A percentile compares a stretch with the other conserved stretches of the same genome.
Evolutionary conservation across 495 filamentous ascomycete genomes (phyloP).

Genomic region (Podospora conica): DNA sequence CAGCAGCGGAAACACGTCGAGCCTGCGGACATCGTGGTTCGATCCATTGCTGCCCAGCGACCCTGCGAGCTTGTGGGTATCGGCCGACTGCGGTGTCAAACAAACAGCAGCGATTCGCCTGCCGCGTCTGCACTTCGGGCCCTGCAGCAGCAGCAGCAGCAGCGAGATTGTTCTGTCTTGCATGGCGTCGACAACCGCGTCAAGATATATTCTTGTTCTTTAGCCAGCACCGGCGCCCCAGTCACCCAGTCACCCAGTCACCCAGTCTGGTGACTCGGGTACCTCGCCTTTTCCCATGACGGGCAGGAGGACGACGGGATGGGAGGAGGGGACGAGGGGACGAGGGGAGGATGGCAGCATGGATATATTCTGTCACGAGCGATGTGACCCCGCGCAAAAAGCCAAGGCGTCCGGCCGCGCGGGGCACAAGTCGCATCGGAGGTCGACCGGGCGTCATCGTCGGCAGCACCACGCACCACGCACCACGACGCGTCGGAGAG

Average conservation of each 20-base stretch:
- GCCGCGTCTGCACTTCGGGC: not conserved
- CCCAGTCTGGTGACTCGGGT: not conserved
- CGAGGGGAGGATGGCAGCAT: too few relatives aligned
- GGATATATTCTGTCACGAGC: not conserved
- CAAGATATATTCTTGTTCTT: not conserved
- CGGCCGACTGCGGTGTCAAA: not conserved
- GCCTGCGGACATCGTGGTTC: not conserved
- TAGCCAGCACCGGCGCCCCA: not conserved
- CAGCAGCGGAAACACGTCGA: not conserved
- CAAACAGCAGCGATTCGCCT: not conserved
- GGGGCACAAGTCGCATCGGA: not conserved
- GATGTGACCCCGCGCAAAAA: not conserved
- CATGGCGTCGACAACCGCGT: not conserved
- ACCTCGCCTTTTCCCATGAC: not conserved
- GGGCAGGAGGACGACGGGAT: too few relatives aligned
- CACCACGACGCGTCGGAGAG: not conserved
- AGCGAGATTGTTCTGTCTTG: not conserved
- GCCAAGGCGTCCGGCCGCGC: not conserved
- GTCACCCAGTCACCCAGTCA: too few relatives aligned
- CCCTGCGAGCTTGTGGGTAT: not conserved
- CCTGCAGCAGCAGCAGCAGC: not conserved
- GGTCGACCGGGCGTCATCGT: not conserved
- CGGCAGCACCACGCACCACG: not conserved
- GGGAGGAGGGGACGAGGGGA: too few relatives aligned
- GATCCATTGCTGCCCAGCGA: not conserved